Percentiles rank a stretch among this genome's conserved stretches.
Evolutionary conservation across 768 basidiomycete species (phyloP).

Genomic region (Sarcomyxa edulis): DNA sequence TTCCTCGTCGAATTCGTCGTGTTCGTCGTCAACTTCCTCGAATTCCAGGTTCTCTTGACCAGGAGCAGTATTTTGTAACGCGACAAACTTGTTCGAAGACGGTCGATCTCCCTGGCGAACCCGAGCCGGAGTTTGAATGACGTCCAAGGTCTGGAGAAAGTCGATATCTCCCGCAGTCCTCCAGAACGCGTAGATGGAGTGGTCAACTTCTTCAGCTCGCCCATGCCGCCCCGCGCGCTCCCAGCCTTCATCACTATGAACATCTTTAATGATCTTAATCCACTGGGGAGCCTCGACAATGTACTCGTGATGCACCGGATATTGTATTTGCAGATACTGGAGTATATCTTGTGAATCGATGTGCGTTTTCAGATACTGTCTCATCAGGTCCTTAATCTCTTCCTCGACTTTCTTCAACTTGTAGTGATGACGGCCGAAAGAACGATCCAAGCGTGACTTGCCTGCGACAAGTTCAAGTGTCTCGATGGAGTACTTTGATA

Average conservation of each 20-base stretch:
- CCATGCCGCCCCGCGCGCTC: constrained; percentile 20
- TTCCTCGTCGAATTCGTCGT: constrained; percentile 8
- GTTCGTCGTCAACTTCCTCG: constrained; percentile 4
- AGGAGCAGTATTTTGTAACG: not conserved
- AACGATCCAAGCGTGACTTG: constrained; percentile 32
- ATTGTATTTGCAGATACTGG: constrained; percentile 34
- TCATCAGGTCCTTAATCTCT: constrained; percentile 43
- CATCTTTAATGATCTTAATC: constrained; percentile 25
- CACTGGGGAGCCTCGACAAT: constrained; percentile 42
- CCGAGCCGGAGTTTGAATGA: too few species aligned
- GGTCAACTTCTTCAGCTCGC: constrained; percentile 13
- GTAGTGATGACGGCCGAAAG: constrained; percentile 25
- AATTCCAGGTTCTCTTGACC: not conserved
- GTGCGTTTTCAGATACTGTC: constrained; percentile 25
- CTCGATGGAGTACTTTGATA: constrained; percentile 58
- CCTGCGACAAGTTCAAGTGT: constrained; percentile 43
- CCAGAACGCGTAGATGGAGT: constrained; percentile 49
- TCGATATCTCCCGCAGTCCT: constrained; percentile 36
- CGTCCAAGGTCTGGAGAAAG: constrained; percentile 41
- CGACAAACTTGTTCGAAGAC: constrained; percentile 1
- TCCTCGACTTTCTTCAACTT: constrained; percentile 40
- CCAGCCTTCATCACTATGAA: constrained; percentile 24
- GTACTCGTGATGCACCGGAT: constrained; percentile 43
- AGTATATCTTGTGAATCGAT: constrained; percentile 32
- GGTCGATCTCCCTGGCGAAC: too few species aligned